Percentiles rank a stretch among this genome's conserved stretches.
phyloP scores from a whole-genome alignment of 768 basidiomycete species.

The Leucogyrophana mollusca region DNA sequence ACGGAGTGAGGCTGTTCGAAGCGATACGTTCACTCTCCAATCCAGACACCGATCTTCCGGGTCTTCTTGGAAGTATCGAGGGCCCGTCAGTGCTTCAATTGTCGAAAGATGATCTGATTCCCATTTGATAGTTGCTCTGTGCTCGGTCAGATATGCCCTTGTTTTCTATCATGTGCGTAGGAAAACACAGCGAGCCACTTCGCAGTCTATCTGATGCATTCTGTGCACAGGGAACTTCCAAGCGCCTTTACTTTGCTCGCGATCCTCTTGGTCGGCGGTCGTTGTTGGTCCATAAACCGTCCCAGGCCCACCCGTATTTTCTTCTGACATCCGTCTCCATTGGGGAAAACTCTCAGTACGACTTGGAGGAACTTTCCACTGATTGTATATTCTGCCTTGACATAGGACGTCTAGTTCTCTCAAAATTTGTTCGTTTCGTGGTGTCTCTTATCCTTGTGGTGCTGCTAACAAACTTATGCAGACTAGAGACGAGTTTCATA shows the following conservation, averaged over 20 bases:
- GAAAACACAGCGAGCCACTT: not conserved
- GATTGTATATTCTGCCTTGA: slow-evolving; percentile 56
- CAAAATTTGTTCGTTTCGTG: slow-evolving; percentile 23
- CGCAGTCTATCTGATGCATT: slow-evolving; percentile 1
- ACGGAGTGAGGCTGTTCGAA: slow-evolving; percentile 56
- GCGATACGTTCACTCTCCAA: slow-evolving; percentile 21
- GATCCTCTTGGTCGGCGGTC: slow-evolving; percentile 88
- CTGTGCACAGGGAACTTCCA: slow-evolving; percentile 35
- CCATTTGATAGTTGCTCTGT: slow-evolving; percentile 1
- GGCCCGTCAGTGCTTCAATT: slow-evolving; percentile 64
- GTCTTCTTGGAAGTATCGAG: slow-evolving; percentile 61
- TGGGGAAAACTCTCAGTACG: slow-evolving; percentile 43
- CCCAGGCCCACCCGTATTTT: slow-evolving; percentile 45
- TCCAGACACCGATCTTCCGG: slow-evolving; percentile 42
- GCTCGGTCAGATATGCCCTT: slow-evolving; percentile 65
- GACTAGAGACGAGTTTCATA: slow-evolving; percentile 21
- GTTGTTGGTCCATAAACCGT: slow-evolving; percentile 69
- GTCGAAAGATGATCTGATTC: not conserved
- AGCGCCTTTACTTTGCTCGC: slow-evolving; percentile 66
- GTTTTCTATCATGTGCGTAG: slow-evolving; percentile 69
- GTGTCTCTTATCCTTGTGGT: not conserved
- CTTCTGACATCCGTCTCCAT: slow-evolving; percentile 66
- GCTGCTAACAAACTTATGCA: slow-evolving; percentile 10
- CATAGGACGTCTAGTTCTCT: slow-evolving; percentile 24
- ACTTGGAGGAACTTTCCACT: slow-evolving; percentile 64